Percentiles rank a stretch among this genome's conserved stretches.
Evolutionary conservation across 768 basidiomycete genomes (phyloP).

Genomic region (Pleurotus pulmonarius): DNA sequence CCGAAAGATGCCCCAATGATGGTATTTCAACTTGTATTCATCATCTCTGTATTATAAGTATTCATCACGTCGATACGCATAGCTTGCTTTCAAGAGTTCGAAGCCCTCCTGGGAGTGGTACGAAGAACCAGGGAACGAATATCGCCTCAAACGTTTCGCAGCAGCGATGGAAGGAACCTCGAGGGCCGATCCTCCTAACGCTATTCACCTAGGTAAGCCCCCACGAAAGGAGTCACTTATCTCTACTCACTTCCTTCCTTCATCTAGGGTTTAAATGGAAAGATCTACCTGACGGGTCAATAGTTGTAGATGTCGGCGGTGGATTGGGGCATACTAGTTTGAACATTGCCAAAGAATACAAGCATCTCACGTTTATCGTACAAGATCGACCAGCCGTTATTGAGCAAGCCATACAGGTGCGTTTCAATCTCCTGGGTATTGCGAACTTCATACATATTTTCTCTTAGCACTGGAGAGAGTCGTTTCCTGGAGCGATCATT

Average conservation of each 20-base stretch:
- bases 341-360: conserved; percentile 21
- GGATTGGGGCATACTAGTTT: conserved; percentile 27
- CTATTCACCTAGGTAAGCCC: conserved; percentile 16
- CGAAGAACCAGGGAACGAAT: conserved; percentile 26
- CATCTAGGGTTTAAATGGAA: conserved; percentile 17
- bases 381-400: conserved; percentile 30
- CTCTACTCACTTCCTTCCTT: not conserved
- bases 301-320: conserved; percentile 33
- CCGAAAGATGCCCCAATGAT: conserved; percentile 6
- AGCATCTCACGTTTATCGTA: conserved; percentile 24
- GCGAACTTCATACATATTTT: not conserved
- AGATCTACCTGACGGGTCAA: conserved; percentile 11
- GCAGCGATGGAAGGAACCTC: conserved; percentile 20
- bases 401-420: conserved; percentile 19
- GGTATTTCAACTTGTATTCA: not conserved
- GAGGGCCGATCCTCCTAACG: conserved; percentile 15
- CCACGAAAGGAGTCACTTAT: not conserved
- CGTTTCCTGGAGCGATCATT: conserved; percentile 19
- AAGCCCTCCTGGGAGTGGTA: conserved; percentile 26
- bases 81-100: conserved; percentile 20
- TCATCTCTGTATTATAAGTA: not conserved
- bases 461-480: conserved; percentile 22
- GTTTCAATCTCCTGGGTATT: not conserved
- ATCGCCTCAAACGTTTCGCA: conserved; percentile 21
- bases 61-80: conserved; percentile 15